Evolutionary conservation across 1,284 basidiomycete genomes (phyloP).

Genomic region (Cutaneotrichosporon arboriforme): DNA sequence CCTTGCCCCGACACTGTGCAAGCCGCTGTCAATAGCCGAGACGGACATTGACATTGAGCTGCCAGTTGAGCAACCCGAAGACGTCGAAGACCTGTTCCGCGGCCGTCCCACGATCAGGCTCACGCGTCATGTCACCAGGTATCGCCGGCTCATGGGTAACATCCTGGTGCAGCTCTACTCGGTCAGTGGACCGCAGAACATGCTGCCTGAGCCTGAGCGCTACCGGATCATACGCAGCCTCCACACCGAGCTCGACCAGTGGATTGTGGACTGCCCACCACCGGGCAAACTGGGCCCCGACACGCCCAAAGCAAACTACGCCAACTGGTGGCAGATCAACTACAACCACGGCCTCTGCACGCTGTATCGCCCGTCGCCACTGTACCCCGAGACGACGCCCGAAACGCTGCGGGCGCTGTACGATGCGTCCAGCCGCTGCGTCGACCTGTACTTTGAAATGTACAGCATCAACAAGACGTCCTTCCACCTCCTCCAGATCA

Average conservation of each 20-base stretch:
- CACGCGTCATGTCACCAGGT: constrained; percentile 22
- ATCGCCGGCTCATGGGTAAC: constrained; percentile 25
- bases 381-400: constrained; percentile 23
- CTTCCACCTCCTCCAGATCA: constrained; percentile 32
- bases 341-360: constrained; percentile 29
- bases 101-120: constrained; percentile 9
- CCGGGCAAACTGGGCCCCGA: constrained; percentile 5
- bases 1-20: constrained; percentile 25
- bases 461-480: constrained; percentile 25
- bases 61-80: constrained; percentile 16
- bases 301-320: constrained; percentile 17
- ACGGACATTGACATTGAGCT: constrained; percentile 31
- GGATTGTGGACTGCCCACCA: constrained; percentile 20
- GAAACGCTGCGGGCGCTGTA: constrained; percentile 24
- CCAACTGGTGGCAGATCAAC: constrained; percentile 26
- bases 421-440: constrained; percentile 20
- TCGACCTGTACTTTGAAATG: constrained; percentile 30
- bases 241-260: constrained; percentile 21
- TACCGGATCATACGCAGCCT: constrained; percentile 19
- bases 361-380: constrained; percentile 31
- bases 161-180: constrained; percentile 25
- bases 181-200: constrained; percentile 25
- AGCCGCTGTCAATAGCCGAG: constrained; percentile 30
- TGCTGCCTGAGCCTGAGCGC: constrained; percentile 20
- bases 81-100: constrained; percentile 15